A percentile compares a stretch with the other conserved stretches of the same genome.
phyloP scores from a whole-genome alignment of 495 filamentous ascomycete genomes.

The Hypoxylon cercidicola region DNA sequence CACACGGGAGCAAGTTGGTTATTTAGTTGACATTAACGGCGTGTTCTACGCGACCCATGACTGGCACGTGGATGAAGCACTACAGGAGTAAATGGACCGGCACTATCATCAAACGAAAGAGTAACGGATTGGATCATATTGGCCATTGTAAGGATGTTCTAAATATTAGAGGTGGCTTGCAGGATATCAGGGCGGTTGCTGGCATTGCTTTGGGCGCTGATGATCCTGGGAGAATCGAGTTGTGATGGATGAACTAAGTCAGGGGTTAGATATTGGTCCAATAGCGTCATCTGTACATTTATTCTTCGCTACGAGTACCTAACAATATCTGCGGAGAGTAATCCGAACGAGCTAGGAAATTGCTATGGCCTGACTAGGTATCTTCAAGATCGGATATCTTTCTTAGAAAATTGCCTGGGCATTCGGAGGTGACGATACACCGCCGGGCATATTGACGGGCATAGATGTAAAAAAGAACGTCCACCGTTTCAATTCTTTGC shows the following conservation, averaged over 20 bases:
- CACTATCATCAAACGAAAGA: neutral
- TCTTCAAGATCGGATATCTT: neutral
- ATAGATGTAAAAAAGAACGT: conserved; percentile 58
- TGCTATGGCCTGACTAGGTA: neutral
- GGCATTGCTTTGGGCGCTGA: conserved; percentile 10
- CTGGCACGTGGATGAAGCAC: conserved; percentile 10
- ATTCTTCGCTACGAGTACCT: too few relatives aligned
- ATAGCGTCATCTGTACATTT: too few relatives aligned
- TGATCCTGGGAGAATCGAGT: conserved; percentile 1
- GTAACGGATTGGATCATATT: conserved; percentile 9
- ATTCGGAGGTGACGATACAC: conserved; percentile 55
- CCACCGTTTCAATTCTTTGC: conserved; percentile 50
- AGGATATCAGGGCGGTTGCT: conserved; percentile 5
- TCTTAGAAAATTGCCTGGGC: conserved; percentile 53
- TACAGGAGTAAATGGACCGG: conserved; percentile 10
- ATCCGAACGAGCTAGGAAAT: neutral
- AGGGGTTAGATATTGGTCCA: neutral
- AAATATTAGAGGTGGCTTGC: neutral
- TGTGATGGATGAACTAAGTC: neutral
- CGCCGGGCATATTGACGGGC: conserved; percentile 59
- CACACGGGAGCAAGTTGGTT: neutral
- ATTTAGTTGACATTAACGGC: neutral
- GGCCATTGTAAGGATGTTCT: conserved; percentile 4
- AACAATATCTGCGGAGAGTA: too few relatives aligned
- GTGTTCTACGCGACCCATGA: conserved; percentile 6